Percentiles rank a stretch among this genome's conserved stretches.
Evolutionary conservation across 2,329 filamentous ascomycete species (phyloP).

Genomic region (Curvularia hawaiiensis): DNA sequence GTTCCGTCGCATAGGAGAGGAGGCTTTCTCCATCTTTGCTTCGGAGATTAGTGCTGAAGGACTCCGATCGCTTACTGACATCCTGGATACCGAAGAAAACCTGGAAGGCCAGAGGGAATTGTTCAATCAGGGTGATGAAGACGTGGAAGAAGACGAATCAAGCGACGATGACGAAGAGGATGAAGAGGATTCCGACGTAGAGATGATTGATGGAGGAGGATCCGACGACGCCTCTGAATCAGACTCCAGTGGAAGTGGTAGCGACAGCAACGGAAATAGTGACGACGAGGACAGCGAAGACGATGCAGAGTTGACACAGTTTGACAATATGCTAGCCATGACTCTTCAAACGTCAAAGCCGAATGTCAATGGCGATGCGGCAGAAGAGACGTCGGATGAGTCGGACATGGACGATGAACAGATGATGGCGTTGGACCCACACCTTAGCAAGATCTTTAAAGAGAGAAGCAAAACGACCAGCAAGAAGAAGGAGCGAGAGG

Average conservation of each 20-base stretch:
- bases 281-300: constrained; percentile 40
- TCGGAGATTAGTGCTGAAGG: constrained; percentile 74
- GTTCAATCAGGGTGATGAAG: constrained; percentile 67
- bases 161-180: constrained; percentile 54
- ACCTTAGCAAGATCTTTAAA: constrained; percentile 84
- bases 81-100: constrained; percentile 80
- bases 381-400: constrained; percentile 64
- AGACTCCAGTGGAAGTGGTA: constrained; percentile 27
- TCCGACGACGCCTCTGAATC: constrained; percentile 23
- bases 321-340: constrained; percentile 77
- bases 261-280: constrained; percentile 26
- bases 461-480: constrained; percentile 68
- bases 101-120: constrained; percentile 83
- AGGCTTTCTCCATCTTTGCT: constrained; percentile 85
- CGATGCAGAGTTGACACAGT: constrained; percentile 61
- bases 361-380: constrained; percentile 62
- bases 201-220: constrained; percentile 50
- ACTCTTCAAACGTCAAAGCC: constrained; percentile 72
- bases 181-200: constrained; percentile 53
- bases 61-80: constrained; percentile 68
- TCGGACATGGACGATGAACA: constrained; percentile 93
- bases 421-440: constrained; percentile 87
- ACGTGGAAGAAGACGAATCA: constrained; percentile 48
- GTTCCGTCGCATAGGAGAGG: constrained; percentile 83
- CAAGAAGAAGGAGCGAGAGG: constrained; percentile 83